Evolutionary conservation across 352 stramenopile species (phyloP), one percentile per base, ranked within the genome.

Genomic region (Phytophthora citricola): DNA sequence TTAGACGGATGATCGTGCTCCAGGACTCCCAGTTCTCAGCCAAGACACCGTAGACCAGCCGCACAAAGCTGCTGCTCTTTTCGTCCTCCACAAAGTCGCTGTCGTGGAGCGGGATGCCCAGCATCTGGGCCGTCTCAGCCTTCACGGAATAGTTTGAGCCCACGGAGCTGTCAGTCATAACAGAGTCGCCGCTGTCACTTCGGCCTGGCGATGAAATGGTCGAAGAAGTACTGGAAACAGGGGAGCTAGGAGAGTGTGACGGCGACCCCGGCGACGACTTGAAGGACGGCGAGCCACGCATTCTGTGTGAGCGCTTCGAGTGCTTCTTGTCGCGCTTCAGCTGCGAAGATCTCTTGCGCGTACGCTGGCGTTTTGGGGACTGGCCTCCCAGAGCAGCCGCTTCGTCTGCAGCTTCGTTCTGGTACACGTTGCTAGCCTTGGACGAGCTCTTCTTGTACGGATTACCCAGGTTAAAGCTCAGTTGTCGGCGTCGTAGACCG

Each of bases 401-500:
- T 85, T 96, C 88, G 48, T 96, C 88, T 29, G 88, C 88, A 54
- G 88, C 87, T 71, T 96, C 89, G 20, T 78, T 81, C 59, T 95
- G 87, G 48, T 94, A 94, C 8, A 92, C 81, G 39, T 94, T 94
- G 70, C 84, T 93, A 6, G 50, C 69, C 70, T 96, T 96, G 2
- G 85, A 90, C n/a, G 84, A 71, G 41, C 75, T 94, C 71, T 95
- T 95, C 71, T 95, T 96, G 83, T 96, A 96, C 15, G 89, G 89
- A 44, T 94, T 95, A 15, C 88, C 89, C 4, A 96, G 62, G 39
- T 94, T 94, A 57, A 96, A 95, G 45, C 83, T 92, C 11, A 96
- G 61, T 52, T 96, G 88, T 7, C 89, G 83, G 17, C 89, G 71
- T 48, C 87, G 74, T 10, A 93, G 56, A 12, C 89, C 89, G 10